Percentiles rank a stretch among this genome's conserved stretches.
phyloP scores from a whole-genome alignment of 148 eudicot genomes.

The Amaranthus cruentus region DNA sequence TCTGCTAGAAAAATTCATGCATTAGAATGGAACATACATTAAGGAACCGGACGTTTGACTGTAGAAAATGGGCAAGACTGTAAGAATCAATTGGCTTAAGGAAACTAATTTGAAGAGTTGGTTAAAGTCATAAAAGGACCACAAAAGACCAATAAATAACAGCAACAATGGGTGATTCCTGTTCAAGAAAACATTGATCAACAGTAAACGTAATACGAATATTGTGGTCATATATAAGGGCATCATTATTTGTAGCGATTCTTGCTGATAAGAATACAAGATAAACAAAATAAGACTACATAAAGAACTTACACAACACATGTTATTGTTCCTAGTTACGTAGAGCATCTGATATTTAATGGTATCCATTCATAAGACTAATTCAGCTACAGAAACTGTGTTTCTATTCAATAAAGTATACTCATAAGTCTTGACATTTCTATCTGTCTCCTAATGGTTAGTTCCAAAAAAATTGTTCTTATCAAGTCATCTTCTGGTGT shows the following conservation, averaged over 20 bases:
- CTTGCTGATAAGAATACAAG: not conserved
- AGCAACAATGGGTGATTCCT: not conserved
- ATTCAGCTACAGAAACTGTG: not conserved
- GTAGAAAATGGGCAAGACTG: not conserved
- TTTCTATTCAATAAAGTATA: too few relatives aligned
- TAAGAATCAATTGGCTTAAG: not conserved
- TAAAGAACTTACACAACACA: not conserved
- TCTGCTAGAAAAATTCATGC: constrained; percentile 34
- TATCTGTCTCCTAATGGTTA: too few relatives aligned
- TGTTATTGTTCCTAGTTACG: not conserved
- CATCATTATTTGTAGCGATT: not conserved
- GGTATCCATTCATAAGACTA: not conserved
- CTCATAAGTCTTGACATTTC: too few relatives aligned
- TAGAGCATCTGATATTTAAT: not conserved
- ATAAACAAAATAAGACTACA: not conserved
- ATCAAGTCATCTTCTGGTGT: too few relatives aligned
- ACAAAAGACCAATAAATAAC: not conserved
- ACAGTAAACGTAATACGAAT: not conserved
- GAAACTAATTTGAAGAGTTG: not conserved
- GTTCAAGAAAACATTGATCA: not conserved
- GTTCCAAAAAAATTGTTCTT: too few relatives aligned
- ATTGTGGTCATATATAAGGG: not conserved
- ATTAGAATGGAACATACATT: constrained; percentile 6
- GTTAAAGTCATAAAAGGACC: not conserved
- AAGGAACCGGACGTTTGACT: not conserved